A percentile compares a stretch with the other conserved stretches of the same genome.
Conservation (phyloP, 371 early-diverging fungal species). For the Mycotypha africana region DNA sequence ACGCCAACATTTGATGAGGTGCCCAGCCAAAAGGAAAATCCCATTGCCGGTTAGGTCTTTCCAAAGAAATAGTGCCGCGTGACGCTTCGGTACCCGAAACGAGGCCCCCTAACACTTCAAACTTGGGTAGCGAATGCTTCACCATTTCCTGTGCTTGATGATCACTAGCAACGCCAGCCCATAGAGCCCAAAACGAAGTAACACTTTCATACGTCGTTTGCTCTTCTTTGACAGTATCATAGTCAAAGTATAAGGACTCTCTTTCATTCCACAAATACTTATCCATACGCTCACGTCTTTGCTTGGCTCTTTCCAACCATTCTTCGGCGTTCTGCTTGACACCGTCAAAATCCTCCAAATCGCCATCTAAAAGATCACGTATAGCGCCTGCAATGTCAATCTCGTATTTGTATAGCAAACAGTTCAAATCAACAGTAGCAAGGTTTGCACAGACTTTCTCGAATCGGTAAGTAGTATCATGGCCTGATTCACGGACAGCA, state of each 20-base stretch:
- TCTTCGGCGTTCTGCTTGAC: conserved; percentile 37
- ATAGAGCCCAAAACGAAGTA: conserved; percentile 72
- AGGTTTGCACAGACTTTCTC: conserved; percentile 89
- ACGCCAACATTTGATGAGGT: conserved; percentile 96
- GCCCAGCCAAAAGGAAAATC: conserved; percentile 97
- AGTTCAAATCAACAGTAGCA: conserved; percentile 89
- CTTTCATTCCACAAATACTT: conserved; percentile 66
- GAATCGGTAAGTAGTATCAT: conserved; percentile 94
- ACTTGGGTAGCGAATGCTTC: conserved; percentile 49
- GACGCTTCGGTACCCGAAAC: conserved; percentile 88
- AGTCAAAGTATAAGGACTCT: conserved; percentile 58
- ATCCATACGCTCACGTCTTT: conserved; percentile 54
- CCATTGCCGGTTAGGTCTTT: conserved; percentile 95
- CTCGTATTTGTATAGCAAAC: conserved; percentile 92
- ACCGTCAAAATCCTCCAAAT: conserved; percentile 43
- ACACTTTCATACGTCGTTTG: conserved; percentile 65
- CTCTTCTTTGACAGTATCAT: conserved; percentile 48
- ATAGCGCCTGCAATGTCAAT: conserved; percentile 80
- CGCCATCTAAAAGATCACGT: conserved; percentile 54
- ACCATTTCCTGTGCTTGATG: conserved; percentile 62
- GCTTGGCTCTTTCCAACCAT: conserved; percentile 51
- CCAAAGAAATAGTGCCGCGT: conserved; percentile 67
- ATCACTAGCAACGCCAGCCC: conserved; percentile 64
- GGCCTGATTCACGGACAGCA: conserved; percentile 95
- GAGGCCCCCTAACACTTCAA: conserved; percentile 86